A percentile compares a stretch with the other conserved stretches of the same genome.
These are phyloP conservation scores for Phaseolus lunatus DNA, from an alignment of 306 rosid species.

Conservation along the genomic window DNA sequence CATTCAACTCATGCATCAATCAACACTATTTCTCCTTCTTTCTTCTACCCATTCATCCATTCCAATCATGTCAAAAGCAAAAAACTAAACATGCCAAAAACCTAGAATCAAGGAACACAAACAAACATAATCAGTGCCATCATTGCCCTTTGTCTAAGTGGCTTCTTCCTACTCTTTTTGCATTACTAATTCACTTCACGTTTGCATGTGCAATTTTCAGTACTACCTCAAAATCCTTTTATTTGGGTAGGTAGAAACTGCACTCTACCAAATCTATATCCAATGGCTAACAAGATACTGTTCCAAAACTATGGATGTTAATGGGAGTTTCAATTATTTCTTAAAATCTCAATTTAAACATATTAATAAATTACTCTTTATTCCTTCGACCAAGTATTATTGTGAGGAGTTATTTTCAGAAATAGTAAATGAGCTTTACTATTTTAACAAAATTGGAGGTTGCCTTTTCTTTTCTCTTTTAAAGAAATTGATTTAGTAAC, in stretches of 20 bases:
- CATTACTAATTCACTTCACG: slow-evolving; percentile 37
- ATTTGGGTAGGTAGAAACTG: slow-evolving; percentile 42
- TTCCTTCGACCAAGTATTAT: no score
- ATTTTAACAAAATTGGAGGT: no score
- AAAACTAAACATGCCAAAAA: slow-evolving; percentile 47
- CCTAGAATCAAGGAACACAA: slow-evolving; percentile 38
- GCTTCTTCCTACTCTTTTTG: slow-evolving; percentile 35
- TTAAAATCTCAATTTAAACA: no score
- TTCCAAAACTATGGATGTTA: not conserved
- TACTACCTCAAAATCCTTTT: slow-evolving; percentile 24
- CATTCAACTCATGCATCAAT: no score
- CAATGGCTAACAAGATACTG: slow-evolving; percentile 17
- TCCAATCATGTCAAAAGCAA: slow-evolving; percentile 43
- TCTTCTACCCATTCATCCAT: slow-evolving; percentile 27
- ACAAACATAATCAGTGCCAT: slow-evolving; percentile 43
- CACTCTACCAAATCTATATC: slow-evolving; percentile 32
- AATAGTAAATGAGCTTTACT: no score
- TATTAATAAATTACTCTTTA: no score
- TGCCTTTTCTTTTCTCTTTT: no score
- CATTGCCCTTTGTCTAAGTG: slow-evolving; percentile 42
- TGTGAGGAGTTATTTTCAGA: no score
- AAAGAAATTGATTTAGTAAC: not conserved
- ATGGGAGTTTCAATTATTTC: no score
- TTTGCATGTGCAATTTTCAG: slow-evolving; percentile 32
- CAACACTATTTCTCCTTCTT: not conserved